These are phyloP conservation scores for Penicillium manginii DNA, from an alignment of 495 filamentous ascomycete genomes.

Conservation along the genomic window DNA sequence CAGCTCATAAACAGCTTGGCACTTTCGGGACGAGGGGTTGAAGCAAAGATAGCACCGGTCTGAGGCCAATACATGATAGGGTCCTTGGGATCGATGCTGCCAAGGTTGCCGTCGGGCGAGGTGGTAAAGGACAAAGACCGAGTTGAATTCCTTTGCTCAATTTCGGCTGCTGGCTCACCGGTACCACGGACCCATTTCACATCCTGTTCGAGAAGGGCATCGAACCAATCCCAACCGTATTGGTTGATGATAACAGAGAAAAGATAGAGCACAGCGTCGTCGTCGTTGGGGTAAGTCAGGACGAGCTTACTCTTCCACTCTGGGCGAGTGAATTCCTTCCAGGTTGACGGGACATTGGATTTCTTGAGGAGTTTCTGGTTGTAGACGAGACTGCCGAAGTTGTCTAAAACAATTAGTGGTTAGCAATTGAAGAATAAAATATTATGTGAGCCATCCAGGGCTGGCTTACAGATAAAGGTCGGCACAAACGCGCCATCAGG, in stretches of 20 bases:
- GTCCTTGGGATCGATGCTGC: neutral
- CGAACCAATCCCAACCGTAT: constrained; percentile 6
- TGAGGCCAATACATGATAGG: neutral
- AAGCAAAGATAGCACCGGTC: neutral
- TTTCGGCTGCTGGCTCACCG: neutral
- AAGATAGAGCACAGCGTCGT: constrained; percentile 2
- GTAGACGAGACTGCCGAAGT: constrained; percentile 2
- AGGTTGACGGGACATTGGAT: neutral
- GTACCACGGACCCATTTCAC: constrained; percentile 9
- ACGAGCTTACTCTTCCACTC: constrained; percentile 2
- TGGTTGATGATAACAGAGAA: neutral
- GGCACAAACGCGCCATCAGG: neutral
- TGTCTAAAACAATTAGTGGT: neutral
- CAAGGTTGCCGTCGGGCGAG: neutral
- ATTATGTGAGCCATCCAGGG: neutral
- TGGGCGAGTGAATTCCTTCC: neutral
- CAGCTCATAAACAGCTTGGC: neutral
- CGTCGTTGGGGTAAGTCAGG: constrained; percentile 5
- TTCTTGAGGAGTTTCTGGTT: neutral
- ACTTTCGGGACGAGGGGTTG: neutral
- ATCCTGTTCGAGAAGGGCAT: neutral
- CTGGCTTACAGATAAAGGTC: neutral
- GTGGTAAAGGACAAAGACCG: neutral
- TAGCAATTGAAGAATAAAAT: neutral
- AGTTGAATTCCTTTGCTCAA: neutral